phyloP scores from a whole-genome alignment of 768 basidiomycete genomes.

The Phaffia tasmanica region DNA sequence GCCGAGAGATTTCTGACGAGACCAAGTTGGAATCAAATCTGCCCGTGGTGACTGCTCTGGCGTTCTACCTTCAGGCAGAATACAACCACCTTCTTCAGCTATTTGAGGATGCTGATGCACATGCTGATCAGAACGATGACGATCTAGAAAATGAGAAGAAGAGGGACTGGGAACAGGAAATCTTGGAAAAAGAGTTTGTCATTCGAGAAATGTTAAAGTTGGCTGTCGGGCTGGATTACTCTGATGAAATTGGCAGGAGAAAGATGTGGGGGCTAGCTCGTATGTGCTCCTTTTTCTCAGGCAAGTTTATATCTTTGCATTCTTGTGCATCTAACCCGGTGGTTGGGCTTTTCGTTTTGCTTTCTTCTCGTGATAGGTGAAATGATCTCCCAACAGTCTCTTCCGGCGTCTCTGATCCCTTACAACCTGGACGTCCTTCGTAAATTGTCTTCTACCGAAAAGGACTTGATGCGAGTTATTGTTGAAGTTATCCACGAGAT shows the following conservation, averaged over 20 bases:
- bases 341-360: neutral
- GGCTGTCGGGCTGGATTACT: constrained; percentile 71
- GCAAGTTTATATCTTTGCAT: neutral
- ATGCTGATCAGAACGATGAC: constrained; percentile 26
- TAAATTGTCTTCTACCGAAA: constrained; percentile 58
- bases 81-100: constrained; percentile 55
- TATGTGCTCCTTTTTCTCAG: constrained; percentile 40
- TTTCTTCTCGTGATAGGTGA: constrained; percentile 44
- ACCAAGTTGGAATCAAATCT: constrained; percentile 55
- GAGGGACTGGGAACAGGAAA: constrained; percentile 41
- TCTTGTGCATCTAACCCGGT: neutral
- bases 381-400: constrained; percentile 61
- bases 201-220: constrained; percentile 71
- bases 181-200: constrained; percentile 51
- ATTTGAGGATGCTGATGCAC: constrained; percentile 26
- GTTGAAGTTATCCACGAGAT: constrained; percentile 80
- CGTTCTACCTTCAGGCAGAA: constrained; percentile 57
- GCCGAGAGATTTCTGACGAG: constrained; percentile 47
- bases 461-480: constrained; percentile 74
- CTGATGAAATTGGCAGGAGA: constrained; percentile 78
- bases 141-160: constrained; percentile 30
- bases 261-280: constrained; percentile 79
- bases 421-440: constrained; percentile 73
- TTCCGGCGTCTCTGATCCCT: constrained; percentile 60
- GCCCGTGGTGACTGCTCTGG: constrained; percentile 74